Evolutionary conservation across 441 rosid genomes (phyloP).

Genomic region (Pelargonium citronellum): DNA sequence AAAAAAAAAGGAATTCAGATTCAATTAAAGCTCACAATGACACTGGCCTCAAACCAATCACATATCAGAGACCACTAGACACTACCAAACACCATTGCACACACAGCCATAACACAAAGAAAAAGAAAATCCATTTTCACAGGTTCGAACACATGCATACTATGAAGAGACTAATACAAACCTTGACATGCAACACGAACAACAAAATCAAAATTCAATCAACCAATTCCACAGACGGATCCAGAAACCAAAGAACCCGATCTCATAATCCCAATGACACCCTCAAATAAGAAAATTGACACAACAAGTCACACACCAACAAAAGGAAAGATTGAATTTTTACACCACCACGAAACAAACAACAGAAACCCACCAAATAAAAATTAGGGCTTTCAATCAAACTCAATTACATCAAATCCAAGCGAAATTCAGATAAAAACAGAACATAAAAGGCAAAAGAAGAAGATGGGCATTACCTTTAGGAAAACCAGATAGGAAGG

Average conservation of each 20-base stretch:
- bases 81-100: not conserved
- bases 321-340: not conserved
- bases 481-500: slow-evolving; percentile 7
- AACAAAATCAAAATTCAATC: not conserved
- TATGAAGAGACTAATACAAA: not conserved
- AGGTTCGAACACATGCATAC: not conserved
- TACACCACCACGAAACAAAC: not conserved
- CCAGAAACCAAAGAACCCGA: not conserved
- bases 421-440: not conserved
- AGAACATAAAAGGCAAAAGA: not conserved
- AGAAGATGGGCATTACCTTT: slow-evolving; percentile 6
- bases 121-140: not conserved
- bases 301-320: not conserved
- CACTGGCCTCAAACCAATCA: not conserved
- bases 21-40: not conserved
- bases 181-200: not conserved
- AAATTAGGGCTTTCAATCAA: slow-evolving; percentile 3
- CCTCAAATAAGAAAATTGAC: not conserved
- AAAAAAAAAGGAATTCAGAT: not conserved
- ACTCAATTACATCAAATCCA: not conserved
- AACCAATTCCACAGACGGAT: not conserved
- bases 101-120: not conserved
- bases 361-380: not conserved
- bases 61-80: not conserved
- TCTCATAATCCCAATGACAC: slow-evolving; percentile 3